Percentiles rank a stretch among this genome's conserved stretches.
Conservation (phyloP, 2,329 filamentous ascomycete species). For the Calcarisporium arbuscula region DNA sequence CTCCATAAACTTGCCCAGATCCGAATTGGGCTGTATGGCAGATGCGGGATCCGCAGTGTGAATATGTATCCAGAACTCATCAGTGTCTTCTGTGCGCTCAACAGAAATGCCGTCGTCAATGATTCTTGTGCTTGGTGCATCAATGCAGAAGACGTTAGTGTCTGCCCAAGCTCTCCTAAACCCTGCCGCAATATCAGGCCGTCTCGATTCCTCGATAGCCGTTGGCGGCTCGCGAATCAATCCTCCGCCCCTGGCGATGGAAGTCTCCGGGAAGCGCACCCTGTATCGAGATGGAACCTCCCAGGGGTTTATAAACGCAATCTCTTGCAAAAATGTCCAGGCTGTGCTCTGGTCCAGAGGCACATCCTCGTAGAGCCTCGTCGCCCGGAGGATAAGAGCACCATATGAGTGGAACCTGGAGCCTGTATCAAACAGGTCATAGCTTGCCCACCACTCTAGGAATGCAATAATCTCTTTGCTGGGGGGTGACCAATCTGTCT, state of each 20-base stretch:
- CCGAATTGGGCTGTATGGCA: constrained; percentile 52
- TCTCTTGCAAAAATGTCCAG: constrained; percentile 68
- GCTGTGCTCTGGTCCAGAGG: constrained; percentile 35
- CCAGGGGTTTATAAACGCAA: constrained; percentile 65
- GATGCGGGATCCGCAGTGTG: constrained; percentile 77
- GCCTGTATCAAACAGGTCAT: constrained; percentile 43
- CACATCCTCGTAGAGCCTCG: constrained; percentile 50
- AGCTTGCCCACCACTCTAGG: constrained; percentile 61
- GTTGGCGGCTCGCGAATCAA: constrained; percentile 29
- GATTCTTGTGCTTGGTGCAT: constrained; percentile 57
- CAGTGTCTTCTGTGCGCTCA: constrained; percentile 44
- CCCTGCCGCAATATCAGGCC: constrained; percentile 38
- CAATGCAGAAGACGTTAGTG: constrained; percentile 66
- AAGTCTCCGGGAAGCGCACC: constrained; percentile 44
- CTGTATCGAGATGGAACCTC: constrained; percentile 61
- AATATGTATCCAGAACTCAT: constrained; percentile 68
- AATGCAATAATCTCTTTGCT: constrained; percentile 55
- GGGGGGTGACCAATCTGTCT: constrained; percentile 21
- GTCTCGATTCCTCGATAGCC: constrained; percentile 25
- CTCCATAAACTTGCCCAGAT: constrained; percentile 54
- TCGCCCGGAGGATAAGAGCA: constrained; percentile 55
- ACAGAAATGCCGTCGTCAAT: constrained; percentile 77
- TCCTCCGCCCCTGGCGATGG: constrained; percentile 35
- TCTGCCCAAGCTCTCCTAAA: constrained; percentile 53
- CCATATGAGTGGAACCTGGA: constrained; percentile 56